Evolutionary conservation across 345 rosid genomes (phyloP).

Genomic region (Orychophragmus violaceus): DNA sequence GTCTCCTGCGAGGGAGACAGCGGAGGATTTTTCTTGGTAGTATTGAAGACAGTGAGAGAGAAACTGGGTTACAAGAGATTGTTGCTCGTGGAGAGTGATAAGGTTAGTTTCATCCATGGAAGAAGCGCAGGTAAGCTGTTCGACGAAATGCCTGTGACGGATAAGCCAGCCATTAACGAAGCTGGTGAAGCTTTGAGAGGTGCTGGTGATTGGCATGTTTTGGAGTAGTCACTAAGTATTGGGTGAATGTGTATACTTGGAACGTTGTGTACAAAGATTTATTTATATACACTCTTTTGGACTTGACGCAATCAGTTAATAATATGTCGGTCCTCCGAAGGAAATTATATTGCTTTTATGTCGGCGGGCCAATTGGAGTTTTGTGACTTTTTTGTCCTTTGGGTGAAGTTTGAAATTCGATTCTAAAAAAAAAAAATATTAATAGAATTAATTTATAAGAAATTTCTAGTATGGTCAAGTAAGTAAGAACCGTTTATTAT

Average conservation of each 20-base stretch:
- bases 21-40: constrained; percentile 26
- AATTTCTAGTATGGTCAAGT: too few relatives aligned
- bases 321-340: constrained; percentile 8
- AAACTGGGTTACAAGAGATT: constrained; percentile 21
- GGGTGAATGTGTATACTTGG: not conserved
- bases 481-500: too few relatives aligned
- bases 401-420: too few relatives aligned
- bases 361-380: constrained; percentile 15
- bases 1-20: constrained; percentile 26
- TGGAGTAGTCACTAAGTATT: not conserved
- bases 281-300: not conserved
- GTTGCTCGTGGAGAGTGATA: constrained; percentile 2
- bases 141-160: constrained; percentile 29
- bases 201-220: constrained; percentile 18
- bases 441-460: too few relatives aligned
- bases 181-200: constrained; percentile 14
- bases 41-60: constrained; percentile 30
- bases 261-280: constrained; percentile 4
- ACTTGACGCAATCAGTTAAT: constrained; percentile 4
- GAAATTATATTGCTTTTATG: constrained; percentile 4
- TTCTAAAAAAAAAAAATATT: too few relatives aligned
- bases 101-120: not conserved
- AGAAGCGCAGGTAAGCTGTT: constrained; percentile 27
- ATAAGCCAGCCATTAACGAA: constrained; percentile 24
- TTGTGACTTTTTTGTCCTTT: not conserved